These are phyloP conservation scores for Hypoxylon sp. DNA, from an alignment of 2,329 filamentous ascomycete species.

Conservation along the genomic window DNA sequence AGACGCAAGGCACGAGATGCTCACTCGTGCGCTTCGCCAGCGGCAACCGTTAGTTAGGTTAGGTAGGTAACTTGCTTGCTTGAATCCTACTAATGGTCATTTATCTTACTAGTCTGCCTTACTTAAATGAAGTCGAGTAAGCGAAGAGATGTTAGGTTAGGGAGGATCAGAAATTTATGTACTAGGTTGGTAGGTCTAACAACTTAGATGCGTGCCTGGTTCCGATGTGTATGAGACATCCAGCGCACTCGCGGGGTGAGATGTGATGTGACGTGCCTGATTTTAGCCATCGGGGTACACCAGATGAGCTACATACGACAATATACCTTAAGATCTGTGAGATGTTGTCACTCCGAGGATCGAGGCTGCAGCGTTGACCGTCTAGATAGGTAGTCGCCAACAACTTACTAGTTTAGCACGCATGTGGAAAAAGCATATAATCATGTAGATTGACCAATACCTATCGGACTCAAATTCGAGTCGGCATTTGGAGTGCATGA, in stretches of 20 bases:
- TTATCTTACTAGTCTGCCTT: background rate
- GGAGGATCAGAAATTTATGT: background rate
- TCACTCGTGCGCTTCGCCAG: conserved; percentile 9
- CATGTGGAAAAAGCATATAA: background rate
- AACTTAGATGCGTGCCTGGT: background rate
- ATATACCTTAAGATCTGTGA: background rate
- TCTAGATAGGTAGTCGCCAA: background rate
- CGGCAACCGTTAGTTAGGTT: background rate
- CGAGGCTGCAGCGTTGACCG: background rate
- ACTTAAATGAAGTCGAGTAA: background rate
- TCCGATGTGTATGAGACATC: background rate
- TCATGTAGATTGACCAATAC: conserved; percentile 9
- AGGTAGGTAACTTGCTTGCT: background rate
- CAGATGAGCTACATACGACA: background rate
- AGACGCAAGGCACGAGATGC: conserved; percentile 32
- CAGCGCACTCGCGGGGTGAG: background rate
- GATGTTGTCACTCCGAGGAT: background rate
- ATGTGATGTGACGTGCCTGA: background rate
- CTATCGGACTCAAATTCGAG: background rate
- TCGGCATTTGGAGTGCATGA: conserved; percentile 2
- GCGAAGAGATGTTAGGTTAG: background rate
- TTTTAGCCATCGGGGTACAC: background rate
- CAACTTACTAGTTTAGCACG: background rate
- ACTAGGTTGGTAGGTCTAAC: background rate
- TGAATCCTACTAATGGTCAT: background rate